Percentiles rank a stretch among this genome's conserved stretches.
These are phyloP conservation scores for Phaffia australis DNA, from an alignment of 768 basidiomycete genomes.

Conservation along the genomic window DNA sequence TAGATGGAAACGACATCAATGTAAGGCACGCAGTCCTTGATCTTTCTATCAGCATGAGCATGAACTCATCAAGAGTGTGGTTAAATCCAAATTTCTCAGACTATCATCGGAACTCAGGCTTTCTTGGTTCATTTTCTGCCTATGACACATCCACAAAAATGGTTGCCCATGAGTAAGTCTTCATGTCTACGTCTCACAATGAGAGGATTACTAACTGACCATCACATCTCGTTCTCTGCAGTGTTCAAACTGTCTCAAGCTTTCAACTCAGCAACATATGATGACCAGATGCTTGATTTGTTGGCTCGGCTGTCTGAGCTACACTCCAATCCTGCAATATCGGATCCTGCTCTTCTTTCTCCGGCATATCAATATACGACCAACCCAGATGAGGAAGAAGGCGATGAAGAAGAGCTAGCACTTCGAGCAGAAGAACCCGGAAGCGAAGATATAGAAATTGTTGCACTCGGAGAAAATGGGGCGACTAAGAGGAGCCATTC, in stretches of 20 bases:
- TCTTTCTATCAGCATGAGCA: conserved; percentile 15
- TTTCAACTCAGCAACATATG: conserved; percentile 76
- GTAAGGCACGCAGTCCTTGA: conserved; percentile 43
- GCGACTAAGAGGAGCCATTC: neutral
- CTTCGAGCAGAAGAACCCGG: conserved; percentile 27
- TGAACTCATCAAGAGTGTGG: neutral
- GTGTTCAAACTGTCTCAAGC: conserved; percentile 79
- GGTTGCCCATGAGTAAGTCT: conserved; percentile 43
- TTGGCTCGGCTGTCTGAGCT: conserved; percentile 63
- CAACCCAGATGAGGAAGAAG: conserved; percentile 26
- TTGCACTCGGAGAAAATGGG: conserved; percentile 23
- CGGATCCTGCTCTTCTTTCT: conserved; percentile 17
- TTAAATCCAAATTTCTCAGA: conserved; percentile 40
- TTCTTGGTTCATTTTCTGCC: conserved; percentile 80
- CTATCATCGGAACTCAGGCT: conserved; percentile 56
- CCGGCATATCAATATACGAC: conserved; percentile 20
- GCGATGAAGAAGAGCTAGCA: conserved; percentile 28
- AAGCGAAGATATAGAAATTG: conserved; percentile 24
- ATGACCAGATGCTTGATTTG: conserved; percentile 80
- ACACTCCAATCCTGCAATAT: conserved; percentile 50
- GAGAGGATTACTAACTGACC: conserved; percentile 45
- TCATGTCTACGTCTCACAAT: conserved; percentile 31
- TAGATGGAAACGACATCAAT: conserved; percentile 64
- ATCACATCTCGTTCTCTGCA: conserved; percentile 50
- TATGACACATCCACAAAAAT: conserved; percentile 69